phyloP scores from a whole-genome alignment of 805 yeast genomes.

The Pichia phayaonensis region DNA sequence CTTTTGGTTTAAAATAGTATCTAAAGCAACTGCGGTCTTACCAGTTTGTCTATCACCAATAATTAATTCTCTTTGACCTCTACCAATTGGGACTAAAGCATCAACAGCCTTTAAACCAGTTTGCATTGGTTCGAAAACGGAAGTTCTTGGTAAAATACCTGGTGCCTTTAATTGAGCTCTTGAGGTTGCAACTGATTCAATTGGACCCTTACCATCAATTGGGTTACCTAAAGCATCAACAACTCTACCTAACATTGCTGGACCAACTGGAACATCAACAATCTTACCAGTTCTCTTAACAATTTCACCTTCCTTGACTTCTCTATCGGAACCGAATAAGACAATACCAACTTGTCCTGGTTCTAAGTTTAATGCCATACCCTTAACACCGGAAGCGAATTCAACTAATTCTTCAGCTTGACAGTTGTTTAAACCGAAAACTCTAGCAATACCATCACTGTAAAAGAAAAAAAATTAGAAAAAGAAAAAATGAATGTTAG shows the following conservation, averaged over 20 bases:
- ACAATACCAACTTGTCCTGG: constrained; percentile 99
- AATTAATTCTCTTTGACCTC: constrained; percentile 99
- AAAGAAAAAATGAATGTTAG: constrained; percentile 2
- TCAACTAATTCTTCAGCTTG: constrained; percentile 99
- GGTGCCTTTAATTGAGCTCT: constrained; percentile 99
- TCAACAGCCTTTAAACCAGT: constrained; percentile 99
- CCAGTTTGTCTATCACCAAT: constrained; percentile 99
- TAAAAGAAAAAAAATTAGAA: constrained; percentile 10
- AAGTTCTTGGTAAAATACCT: constrained; percentile 99
- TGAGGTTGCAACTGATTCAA: constrained; percentile 71
- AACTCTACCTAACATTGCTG: constrained; percentile 96
- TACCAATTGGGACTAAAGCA: constrained; percentile 98
- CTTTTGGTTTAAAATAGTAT: constrained; percentile 98
- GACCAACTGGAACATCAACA: constrained; percentile 99
- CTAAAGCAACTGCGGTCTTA: constrained; percentile 98
- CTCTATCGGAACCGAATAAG: constrained; percentile 98
- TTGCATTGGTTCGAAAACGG: constrained; percentile 99
- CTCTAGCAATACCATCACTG: constrained; percentile 99
- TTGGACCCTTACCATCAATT: constrained; percentile 99
- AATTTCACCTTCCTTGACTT: constrained; percentile 98
- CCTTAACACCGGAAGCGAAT: constrained; percentile 98
- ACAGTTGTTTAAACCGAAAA: constrained; percentile 97
- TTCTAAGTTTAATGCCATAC: constrained; percentile 99
- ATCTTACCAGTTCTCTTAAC: constrained; percentile 99
- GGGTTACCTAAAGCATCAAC: constrained; percentile 99